Evolutionary conservation across 2,329 filamentous ascomycete species (phyloP), one percentile per base, ranked within the genome.

Genomic region (Arthrobotrys musiformis): DNA sequence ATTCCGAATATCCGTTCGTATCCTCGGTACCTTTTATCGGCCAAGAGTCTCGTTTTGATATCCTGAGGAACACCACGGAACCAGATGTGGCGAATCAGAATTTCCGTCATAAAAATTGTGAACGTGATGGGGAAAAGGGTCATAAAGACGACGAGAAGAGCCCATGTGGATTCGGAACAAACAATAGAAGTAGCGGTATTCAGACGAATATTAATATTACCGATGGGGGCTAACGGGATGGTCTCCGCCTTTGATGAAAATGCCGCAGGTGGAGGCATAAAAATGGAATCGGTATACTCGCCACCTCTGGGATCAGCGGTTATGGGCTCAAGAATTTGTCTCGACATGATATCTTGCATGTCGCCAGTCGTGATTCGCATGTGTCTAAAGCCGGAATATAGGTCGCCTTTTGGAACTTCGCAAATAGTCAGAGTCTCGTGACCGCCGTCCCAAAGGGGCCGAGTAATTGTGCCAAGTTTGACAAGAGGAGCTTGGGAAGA

Each of bases 141-240:
- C 42, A 56, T 77, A 11, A 77, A 67, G 17, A 61, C 26, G 3
- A 77, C 30, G 15, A 70, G 17, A 6, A 77, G 50, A 2, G 60
- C 66, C 73, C 73, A 77, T 3, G 66, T 77, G 5, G 73, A 77
- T 11, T 67, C 73, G 8, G 73, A 77, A 19, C 73, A 77, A 15
- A 70, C 44, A 19, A 77, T 70, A 8, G 73, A 77, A 6, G 73
- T 77, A 19, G 73, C 58, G 1, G 73, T 77, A 26, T 54, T 77
- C 2, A 62, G 26, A 7, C 50, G 48, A 7, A 54, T 26, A 19
- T 35, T 54, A 17, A n/a, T 4, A 15, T 42, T 35, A n/a, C 52
- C n/a, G 11, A 19, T n/a, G 15, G 37, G 2, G 37, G 37, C 7
- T n/a, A 42, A 4, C 15, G 37, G 17, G 2, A n/a, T 4, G 6